Base-by-base conservation (phyloP, 2,329 filamentous ascomycete genomes). In the Didymella keratinophila region DNA sequence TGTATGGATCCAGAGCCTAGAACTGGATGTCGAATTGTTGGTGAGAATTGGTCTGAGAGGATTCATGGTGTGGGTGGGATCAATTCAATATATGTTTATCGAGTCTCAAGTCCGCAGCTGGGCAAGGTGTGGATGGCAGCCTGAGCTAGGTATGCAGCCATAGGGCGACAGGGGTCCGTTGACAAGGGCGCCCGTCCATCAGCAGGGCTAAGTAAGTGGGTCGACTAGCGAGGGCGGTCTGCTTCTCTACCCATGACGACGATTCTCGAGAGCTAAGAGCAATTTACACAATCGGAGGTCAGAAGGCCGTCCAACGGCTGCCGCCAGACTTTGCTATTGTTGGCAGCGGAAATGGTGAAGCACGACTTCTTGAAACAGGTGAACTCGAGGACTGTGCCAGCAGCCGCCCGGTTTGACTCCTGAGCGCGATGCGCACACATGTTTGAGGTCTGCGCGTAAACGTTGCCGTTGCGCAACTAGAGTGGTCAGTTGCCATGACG, bases 51-150 rank as follows among this genome's bases (percentile, higher is more conserved):
- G 60, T 54, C 12, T 54, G 50, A 63, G 44, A 52, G 55, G 54
- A 25, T 53, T 44, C 63, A 71, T 70, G 55, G 63, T 64, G 68
- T 23, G 65, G 63, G 53, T 67, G 56, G 64, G 67, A 58, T 59
- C 61, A 64, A 64, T 65, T 74, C 56, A 55, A 74, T 75, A 74
- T 75, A 71, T 71, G 68, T 68, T 61, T 69, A 60, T 66, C 52
- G 58, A 64, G 59, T 50, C 56, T 42, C 65, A 64, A 5, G 62
- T 60, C 61, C 62, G 66, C 63, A 64, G 59, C 56, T 51, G 44
- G 61, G 49, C 52, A n/a, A n/a, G 65, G 65, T 62, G 61, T 65
- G 64, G 61, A 63, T 66, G 67, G 69, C 62, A 65, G 68, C 65
- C 66, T 68, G 64, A 63, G 65, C 65, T 64, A 66, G 56, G 30